phyloP scores from a whole-genome alignment of 2,329 filamentous ascomycete genomes.

The Aaosphaeria pasadenensis region DNA sequence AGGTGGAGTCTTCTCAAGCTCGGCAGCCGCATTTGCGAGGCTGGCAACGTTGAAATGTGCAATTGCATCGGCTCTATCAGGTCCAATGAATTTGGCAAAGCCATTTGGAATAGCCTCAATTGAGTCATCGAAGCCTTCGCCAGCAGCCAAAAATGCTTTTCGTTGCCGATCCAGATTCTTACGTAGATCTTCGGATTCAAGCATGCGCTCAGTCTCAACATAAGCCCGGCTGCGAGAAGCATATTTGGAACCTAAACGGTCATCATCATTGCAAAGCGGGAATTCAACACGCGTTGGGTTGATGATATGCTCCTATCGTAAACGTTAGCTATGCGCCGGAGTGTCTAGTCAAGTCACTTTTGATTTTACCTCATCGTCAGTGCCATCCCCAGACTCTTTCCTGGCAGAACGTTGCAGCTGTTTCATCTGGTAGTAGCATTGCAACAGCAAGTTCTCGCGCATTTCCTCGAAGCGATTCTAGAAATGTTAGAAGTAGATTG shows the following conservation, averaged over 20 bases:
- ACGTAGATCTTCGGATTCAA: constrained; percentile 26
- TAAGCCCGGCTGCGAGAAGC: constrained; percentile 42
- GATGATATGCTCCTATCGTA: constrained; percentile 28
- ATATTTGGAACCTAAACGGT: constrained; percentile 31
- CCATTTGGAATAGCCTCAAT: constrained; percentile 23
- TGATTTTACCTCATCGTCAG: constrained; percentile 39
- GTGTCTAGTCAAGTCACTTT: background rate
- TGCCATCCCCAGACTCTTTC: constrained; percentile 33
- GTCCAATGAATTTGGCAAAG: constrained; percentile 43
- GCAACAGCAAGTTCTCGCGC: constrained; percentile 31
- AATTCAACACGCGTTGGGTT: constrained; percentile 29
- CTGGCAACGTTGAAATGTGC: constrained; percentile 35
- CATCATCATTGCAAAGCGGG: constrained; percentile 17
- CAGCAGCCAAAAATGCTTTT: constrained; percentile 19
- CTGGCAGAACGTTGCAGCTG: constrained; percentile 36
- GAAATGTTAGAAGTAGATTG: constrained; percentile 6
- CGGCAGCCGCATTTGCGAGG: constrained; percentile 30
- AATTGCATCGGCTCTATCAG: constrained; percentile 39
- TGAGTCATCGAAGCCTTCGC: constrained; percentile 31
- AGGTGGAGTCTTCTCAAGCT: constrained; percentile 31
- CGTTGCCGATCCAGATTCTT: constrained; percentile 19
- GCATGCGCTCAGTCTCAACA: constrained; percentile 37
- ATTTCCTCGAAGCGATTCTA: constrained; percentile 32
- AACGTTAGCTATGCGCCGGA: constrained; percentile 4
- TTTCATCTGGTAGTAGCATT: constrained; percentile 37